Evolutionary conservation across 1,284 basidiomycete species (phyloP), one percentile per base, ranked within the genome.

Genomic region (Porogramme epimiltina): DNA sequence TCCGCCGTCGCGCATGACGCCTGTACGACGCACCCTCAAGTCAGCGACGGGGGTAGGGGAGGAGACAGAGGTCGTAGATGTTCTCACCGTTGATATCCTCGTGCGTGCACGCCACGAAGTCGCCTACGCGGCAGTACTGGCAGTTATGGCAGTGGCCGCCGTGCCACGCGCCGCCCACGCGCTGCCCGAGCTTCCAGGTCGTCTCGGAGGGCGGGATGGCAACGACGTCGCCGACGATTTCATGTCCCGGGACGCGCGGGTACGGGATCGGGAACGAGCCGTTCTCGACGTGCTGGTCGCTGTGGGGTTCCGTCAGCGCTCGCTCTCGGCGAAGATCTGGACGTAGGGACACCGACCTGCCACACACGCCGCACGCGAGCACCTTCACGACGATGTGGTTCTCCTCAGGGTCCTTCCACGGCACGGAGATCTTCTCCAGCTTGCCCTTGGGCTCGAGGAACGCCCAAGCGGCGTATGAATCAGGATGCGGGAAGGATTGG

Each of bases 91-190:
- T 65, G 18, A 56, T 48, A 22, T 53, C 47, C 11, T 45, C 49
- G 5, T 57, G 42, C 11, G 42, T 42, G 46, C 65, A 66, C 8
- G 54, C 55, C n/a, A 60, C 44, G 47, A 55, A 62, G 25, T 63
- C 58, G 1, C 63, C 62, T 5, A 50, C 23, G 20, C 57, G 55
- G 47, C 66, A 68, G 38, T 56, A 45, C 9, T 48, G 10, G 49
- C 66, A 68, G 15, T 42, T 49, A 41, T 48, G 45, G 52, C 66
- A 67, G n/a, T 64, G 61, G 2, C 65, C 65, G 16, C 62, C 62
- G 25, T 66, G 61, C 64, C 65, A 67, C 3, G 60, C 62, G 3
- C 55, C 52, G 16, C 65, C 64, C n/a, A 68, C 63, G 23, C 61
- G 61, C 23, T 66, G 58, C 6, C 65, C 66, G 37, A 66, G 39